A percentile compares a stretch with the other conserved stretches of the same genome.
Evolutionary conservation across 352 stramenopile genomes (phyloP).

Genomic region (Globisporangium barbulae): DNA sequence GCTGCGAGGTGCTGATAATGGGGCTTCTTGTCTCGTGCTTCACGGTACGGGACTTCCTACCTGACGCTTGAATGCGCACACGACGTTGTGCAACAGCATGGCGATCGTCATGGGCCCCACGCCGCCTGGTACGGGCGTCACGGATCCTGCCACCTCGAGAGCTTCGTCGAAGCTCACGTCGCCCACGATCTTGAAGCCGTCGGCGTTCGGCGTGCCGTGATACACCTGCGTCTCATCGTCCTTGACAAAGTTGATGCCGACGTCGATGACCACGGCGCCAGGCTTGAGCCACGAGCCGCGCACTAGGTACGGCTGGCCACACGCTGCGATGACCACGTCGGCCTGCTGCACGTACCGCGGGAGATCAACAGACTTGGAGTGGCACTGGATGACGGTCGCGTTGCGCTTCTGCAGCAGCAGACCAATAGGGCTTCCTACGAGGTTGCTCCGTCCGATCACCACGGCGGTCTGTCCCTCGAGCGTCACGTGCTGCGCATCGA

Average conservation of each 20-base stretch:
- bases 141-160: slow-evolving; percentile 75
- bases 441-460: slow-evolving; percentile 96
- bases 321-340: slow-evolving; percentile 97
- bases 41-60: slow-evolving; percentile 33
- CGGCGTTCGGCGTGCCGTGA: slow-evolving; percentile 47
- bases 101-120: slow-evolving; percentile 99
- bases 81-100: slow-evolving; percentile 91
- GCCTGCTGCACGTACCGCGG: slow-evolving; percentile 85
- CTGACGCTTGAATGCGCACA: slow-evolving; percentile 67
- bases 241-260: slow-evolving; percentile 98
- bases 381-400: slow-evolving; percentile 97
- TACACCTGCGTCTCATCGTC: slow-evolving; percentile 40
- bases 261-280: slow-evolving; percentile 97
- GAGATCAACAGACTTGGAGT: slow-evolving; percentile 93
- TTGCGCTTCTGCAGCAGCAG: slow-evolving; percentile 95
- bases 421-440: slow-evolving; percentile 96
- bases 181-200: slow-evolving; percentile 96
- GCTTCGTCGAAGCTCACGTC: slow-evolving; percentile 94
- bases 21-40: slow-evolving; percentile 5
- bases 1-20: background rate
- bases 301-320: slow-evolving; percentile 94
- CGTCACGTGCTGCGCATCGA: slow-evolving; percentile 86
- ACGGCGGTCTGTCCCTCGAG: slow-evolving; percentile 95
- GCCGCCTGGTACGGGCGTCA: slow-evolving; percentile 97
- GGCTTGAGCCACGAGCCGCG: slow-evolving; percentile 96